Conservation (phyloP, 805 yeast species). For the Nakazawaea ambrosiae region DNA sequence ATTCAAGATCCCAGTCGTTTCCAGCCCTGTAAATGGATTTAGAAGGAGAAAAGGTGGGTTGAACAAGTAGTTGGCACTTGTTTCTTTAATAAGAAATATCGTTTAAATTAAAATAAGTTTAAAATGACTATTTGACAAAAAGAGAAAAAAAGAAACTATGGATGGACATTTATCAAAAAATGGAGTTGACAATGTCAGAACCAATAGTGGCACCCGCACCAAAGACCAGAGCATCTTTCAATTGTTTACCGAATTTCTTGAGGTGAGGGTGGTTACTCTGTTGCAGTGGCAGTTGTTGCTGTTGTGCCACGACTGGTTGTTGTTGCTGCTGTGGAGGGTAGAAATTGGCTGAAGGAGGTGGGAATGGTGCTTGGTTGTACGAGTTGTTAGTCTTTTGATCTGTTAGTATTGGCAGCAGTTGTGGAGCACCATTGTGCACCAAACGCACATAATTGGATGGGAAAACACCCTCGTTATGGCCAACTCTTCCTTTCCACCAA, state of each 20-base stretch:
- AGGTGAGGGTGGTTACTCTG: constrained; percentile 28
- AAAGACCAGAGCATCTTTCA: constrained; percentile 89
- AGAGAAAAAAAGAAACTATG: too few species aligned
- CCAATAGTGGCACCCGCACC: constrained; percentile 98
- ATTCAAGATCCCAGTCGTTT: too few species aligned
- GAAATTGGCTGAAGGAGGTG: constrained; percentile 43
- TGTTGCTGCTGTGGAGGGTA: constrained; percentile 22
- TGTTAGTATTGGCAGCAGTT: constrained; percentile 14
- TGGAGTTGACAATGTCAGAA: constrained; percentile 68
- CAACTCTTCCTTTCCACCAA: constrained; percentile 83
- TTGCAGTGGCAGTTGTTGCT: constrained; percentile 25
- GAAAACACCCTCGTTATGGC: constrained; percentile 68
- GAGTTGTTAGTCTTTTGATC: too few species aligned
- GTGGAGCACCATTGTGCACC: constrained; percentile 14
- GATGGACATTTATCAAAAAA: too few species aligned
- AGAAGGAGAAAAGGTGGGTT: too few species aligned
- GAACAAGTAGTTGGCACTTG: too few species aligned
- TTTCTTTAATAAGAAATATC: too few species aligned
- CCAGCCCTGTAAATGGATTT: too few species aligned
- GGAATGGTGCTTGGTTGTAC: constrained; percentile 32
- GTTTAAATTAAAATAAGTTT: too few species aligned
- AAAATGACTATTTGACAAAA: too few species aligned
- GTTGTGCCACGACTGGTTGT: constrained; percentile 18
- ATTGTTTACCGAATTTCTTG: constrained; percentile 66
- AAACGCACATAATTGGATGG: constrained; percentile 79